A percentile compares a stretch with the other conserved stretches of the same genome.
phyloP scores from a whole-genome alignment of 2,329 filamentous ascomycete genomes.

The Colletotrichum caudatum region DNA sequence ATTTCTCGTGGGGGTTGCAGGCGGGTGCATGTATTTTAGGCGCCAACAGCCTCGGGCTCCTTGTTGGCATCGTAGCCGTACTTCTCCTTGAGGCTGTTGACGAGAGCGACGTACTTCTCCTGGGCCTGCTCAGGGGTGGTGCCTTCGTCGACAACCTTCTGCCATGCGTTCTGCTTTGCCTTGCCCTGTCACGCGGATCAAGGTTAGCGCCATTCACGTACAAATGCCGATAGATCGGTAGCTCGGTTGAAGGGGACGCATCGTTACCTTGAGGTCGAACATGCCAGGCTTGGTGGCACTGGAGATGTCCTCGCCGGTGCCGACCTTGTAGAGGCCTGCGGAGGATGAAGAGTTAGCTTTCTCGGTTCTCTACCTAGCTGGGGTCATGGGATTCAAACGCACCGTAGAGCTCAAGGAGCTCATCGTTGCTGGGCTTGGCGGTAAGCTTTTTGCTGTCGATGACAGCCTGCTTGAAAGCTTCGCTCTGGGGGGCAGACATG shows the following conservation, averaged over 20 bases:
- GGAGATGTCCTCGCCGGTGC: slow-evolving; percentile 67
- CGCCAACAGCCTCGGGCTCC: slow-evolving; percentile 68
- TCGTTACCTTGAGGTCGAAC: slow-evolving; percentile 76
- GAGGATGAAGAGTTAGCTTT: slow-evolving; percentile 29
- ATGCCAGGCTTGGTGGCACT: slow-evolving; percentile 71
- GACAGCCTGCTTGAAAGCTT: slow-evolving; percentile 68
- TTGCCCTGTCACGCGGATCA: slow-evolving; percentile 69
- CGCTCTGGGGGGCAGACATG: slow-evolving; percentile 57
- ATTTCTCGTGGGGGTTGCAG: slow-evolving; percentile 32
- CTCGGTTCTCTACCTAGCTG: no score
- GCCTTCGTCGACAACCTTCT: slow-evolving; percentile 74
- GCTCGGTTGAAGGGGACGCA: slow-evolving; percentile 2
- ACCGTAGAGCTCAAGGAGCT: slow-evolving; percentile 75
- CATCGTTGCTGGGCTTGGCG: slow-evolving; percentile 71
- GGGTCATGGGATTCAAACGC: slow-evolving; percentile 45
- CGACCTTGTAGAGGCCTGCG: slow-evolving; percentile 70
- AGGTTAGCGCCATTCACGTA: slow-evolving; percentile 22
- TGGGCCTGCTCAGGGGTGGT: slow-evolving; percentile 76
- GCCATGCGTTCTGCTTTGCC: slow-evolving; percentile 84
- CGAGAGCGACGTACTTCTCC: slow-evolving; percentile 78
- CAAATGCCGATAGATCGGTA: slow-evolving; percentile 7
- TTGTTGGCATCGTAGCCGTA: slow-evolving; percentile 76
- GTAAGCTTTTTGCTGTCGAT: slow-evolving; percentile 76
- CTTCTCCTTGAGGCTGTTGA: slow-evolving; percentile 77
- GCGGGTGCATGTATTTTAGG: slow-evolving; percentile 40